phyloP scores from a whole-genome alignment of 2,329 filamentous ascomycete species.

The Verticillium zaregamsianum region DNA sequence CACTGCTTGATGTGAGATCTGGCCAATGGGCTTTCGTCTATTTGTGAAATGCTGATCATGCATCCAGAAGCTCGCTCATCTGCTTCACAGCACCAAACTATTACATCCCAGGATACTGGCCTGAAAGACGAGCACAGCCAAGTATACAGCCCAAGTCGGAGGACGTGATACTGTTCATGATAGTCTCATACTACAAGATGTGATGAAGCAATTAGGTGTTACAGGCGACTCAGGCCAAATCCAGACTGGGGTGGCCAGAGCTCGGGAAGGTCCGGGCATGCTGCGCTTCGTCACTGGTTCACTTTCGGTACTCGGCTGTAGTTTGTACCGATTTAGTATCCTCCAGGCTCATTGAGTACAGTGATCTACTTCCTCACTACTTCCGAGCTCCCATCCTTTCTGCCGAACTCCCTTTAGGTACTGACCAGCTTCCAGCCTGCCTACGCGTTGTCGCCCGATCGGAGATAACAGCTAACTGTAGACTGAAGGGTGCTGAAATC shows the following conservation, averaged over 20 bases:
- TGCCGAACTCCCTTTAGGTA: background rate
- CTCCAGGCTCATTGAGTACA: rapidly evolving
- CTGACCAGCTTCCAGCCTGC: background rate
- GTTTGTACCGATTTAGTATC: background rate
- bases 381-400: background rate
- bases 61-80: background rate
- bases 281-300: background rate
- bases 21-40: background rate
- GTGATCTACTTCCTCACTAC: background rate
- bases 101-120: no score
- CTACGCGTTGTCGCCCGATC: no score
- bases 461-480: no score
- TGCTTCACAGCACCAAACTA: no score
- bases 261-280: background rate
- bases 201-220: background rate
- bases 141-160: no score
- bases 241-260: background rate
- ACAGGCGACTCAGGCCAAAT: background rate
- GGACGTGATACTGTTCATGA: no score
- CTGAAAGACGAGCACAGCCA: no score
- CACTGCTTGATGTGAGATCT: rapidly evolving
- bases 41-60: background rate
- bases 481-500: no score
- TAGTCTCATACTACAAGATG: no score
- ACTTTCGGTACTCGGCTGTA: background rate